A percentile compares a stretch with the other conserved stretches of the same genome.
phyloP scores from a whole-genome alignment of 2,329 filamentous ascomycete genomes.

The Akanthomyces muscarius region DNA sequence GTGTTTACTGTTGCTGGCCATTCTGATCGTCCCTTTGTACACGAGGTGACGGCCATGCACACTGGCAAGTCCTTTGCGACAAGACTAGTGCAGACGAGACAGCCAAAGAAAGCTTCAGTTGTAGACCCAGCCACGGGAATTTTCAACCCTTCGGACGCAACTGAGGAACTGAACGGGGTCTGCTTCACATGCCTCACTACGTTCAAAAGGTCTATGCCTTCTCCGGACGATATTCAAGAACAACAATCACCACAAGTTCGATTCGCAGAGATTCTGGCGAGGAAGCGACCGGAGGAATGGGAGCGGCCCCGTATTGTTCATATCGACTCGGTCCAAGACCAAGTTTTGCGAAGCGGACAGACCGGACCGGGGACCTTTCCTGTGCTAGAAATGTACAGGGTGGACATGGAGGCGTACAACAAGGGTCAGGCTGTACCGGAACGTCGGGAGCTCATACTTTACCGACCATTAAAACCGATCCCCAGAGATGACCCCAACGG shows the following conservation, averaged over 20 bases:
- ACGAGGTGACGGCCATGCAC: constrained; percentile 43
- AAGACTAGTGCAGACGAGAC: constrained; percentile 45
- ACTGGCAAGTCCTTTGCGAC: constrained; percentile 47
- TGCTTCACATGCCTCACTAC: constrained; percentile 51
- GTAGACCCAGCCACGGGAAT: constrained; percentile 28
- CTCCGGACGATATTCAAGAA: constrained; percentile 37
- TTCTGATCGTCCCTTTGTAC: constrained; percentile 49
- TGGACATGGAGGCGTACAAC: constrained; percentile 48
- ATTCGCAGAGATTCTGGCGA: constrained; percentile 38
- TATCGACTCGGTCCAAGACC: constrained; percentile 36
- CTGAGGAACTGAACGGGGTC: constrained; percentile 36
- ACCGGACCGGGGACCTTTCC: constrained; percentile 44
- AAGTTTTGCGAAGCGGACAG: constrained; percentile 29
- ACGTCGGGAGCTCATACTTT: constrained; percentile 46
- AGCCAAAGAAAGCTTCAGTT: constrained; percentile 40
- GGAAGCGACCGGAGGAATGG: constrained; percentile 39
- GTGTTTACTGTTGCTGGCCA: constrained; percentile 49
- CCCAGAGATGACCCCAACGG: constrained; percentile 37
- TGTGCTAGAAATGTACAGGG: constrained; percentile 50
- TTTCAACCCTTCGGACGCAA: constrained; percentile 38
- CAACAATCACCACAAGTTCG: constrained; percentile 37
- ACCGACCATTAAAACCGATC: constrained; percentile 44
- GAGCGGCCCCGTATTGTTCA: constrained; percentile 43
- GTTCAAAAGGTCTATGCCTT: constrained; percentile 42
- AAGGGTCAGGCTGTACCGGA: constrained; percentile 38